Percentiles rank a stretch among this genome's conserved stretches.
Evolutionary conservation across 805 yeast genomes (phyloP).

Genomic region (Candida maesae): DNA sequence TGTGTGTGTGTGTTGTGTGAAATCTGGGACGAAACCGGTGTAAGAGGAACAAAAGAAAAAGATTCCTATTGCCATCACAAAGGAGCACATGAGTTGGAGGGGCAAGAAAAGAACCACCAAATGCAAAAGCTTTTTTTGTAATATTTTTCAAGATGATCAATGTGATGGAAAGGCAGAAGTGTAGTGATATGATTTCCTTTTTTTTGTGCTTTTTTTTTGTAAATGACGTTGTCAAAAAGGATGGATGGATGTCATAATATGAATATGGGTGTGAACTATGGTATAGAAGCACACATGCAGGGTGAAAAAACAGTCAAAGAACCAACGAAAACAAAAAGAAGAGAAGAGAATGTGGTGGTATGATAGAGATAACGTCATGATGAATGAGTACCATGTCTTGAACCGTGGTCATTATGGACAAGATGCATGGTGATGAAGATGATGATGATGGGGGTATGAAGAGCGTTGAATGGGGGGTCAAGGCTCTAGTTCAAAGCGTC

Average conservation of each 20-base stretch:
- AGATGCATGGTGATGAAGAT: background rate
- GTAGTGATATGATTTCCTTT: too few relatives aligned
- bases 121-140: too few relatives aligned
- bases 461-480: background rate
- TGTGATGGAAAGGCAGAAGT: too few relatives aligned
- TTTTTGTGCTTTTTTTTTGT: background rate
- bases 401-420: background rate
- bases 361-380: background rate
- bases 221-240: background rate
- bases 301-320: background rate
- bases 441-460: background rate
- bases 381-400: background rate
- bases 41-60: too few relatives aligned
- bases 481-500: slow-evolving; percentile 6
- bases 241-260: background rate
- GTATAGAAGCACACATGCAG: background rate
- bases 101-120: too few relatives aligned
- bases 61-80: too few relatives aligned
- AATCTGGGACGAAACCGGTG: too few relatives aligned
- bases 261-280: background rate
- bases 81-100: too few relatives aligned
- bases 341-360: background rate
- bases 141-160: too few relatives aligned
- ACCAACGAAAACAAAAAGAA: background rate
- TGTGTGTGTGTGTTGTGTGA: too few relatives aligned